phyloP scores from a whole-genome alignment of 129 eudicot genomes.

The Lactuca saligna region DNA sequence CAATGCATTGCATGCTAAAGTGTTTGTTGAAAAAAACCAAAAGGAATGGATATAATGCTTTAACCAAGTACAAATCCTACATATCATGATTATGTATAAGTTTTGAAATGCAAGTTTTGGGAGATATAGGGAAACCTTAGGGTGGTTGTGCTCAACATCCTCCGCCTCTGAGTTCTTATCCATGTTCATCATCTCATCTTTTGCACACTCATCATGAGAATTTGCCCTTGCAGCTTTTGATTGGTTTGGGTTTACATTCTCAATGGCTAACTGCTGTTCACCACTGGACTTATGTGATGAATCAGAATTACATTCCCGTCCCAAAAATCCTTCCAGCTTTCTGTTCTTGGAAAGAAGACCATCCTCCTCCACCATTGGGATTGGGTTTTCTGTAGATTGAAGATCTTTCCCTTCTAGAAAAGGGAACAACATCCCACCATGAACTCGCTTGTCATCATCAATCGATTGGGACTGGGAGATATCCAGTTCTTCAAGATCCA shows the following conservation, averaged over 20 bases:
- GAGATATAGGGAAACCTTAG: conserved; percentile 13
- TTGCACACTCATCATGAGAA: background rate
- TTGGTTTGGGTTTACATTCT: conserved; percentile 20
- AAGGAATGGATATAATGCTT: no score
- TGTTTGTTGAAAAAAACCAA: no score
- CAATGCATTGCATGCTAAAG: no score
- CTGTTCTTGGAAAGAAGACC: conserved; percentile 21
- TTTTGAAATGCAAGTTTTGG: no score
- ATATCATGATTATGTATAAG: no score
- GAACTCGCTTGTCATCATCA: no score
- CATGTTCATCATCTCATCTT: background rate
- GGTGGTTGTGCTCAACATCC: conserved; percentile 23
- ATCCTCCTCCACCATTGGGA: background rate
- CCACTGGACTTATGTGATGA: conserved; percentile 33
- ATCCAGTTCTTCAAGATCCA: no score
- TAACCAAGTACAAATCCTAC: no score
- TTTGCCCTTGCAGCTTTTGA: conserved; percentile 10
- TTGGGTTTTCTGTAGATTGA: no score
- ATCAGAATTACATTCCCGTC: conserved; percentile 18
- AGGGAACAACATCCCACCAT: no score
- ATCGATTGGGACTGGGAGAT: no score
- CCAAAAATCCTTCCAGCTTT: conserved; percentile 38
- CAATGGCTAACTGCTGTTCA: conserved; percentile 29
- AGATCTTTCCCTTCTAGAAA: no score
- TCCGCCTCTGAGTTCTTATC: conserved; percentile 16